Evolutionary conservation across 805 yeast species (phyloP), one percentile per base, ranked within the genome.

Genomic region (Candida berthetii): DNA sequence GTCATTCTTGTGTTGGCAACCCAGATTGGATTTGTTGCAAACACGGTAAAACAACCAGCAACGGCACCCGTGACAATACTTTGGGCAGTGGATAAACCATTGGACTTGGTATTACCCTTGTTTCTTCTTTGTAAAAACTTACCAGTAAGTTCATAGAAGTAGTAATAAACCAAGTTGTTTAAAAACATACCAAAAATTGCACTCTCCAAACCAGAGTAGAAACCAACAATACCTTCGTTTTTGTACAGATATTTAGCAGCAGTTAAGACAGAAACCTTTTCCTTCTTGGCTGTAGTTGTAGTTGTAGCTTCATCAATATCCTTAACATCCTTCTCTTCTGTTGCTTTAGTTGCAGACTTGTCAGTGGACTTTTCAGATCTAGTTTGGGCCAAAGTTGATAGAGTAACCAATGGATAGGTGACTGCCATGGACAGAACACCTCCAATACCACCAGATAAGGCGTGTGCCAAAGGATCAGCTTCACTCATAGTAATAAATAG

Each of bases 401-500:
- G 65, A 1, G 95, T 85, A 45, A 87, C 88, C 52, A 90, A 68
- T 1, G 98, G 98, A 58, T 90, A 90, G 0, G 97, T 90, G 32
- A 88, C 80, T 0, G 82, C 74, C 82, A 88, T 84, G 3, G 96
- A 77, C 24, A 87, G 72, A 18, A 91, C 89, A 13, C 97, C 97
- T 22, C 96, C 96, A 7, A 90, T 82, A 29, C 96, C 96, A 10
- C 97, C 98, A 6, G 96, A 85, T 10, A 90, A 62, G n/a, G 96
- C 96, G 57, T 90, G 96, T 13, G 93, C 88, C 4, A 48, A 42
- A 2, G 61, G 61, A 36, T 55, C 57, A 13, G 49, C 55, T 35
- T 31, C 34, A 16, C 17, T 13, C 34, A 31, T 31, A 10, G 8
- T 27, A 27, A 11, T 5, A 27, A 22, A 7, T 6, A 22, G 9